Evolutionary conservation across 345 rosid genomes (phyloP), one percentile per base, ranked within the genome.

Genomic region (Hypericum androsaemum): DNA sequence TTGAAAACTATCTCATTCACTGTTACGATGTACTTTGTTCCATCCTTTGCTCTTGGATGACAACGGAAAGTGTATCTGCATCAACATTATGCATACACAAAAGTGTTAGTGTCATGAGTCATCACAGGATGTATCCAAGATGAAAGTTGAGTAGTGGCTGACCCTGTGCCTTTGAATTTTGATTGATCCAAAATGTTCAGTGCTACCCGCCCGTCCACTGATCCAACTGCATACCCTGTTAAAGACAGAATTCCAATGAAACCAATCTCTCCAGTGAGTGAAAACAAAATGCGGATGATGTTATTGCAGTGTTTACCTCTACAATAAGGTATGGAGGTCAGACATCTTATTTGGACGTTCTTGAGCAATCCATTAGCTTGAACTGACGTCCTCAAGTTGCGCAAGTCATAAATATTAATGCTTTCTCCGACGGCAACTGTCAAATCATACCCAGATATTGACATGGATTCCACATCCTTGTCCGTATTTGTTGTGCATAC

Each of bases 221-320:
- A 87, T 54, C 98, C 98, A 74, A 70, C 80, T 17, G 90, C 89
- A 77, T 76, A 84, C 56, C 95, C 98, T 90, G 77, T 68, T 22
- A 69, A 17, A 39, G 7, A 36, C 37, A 51, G 6, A 51, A 51
- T 22, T 22, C 32, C 4, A 4, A 22, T 22, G 32, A 22, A 22
- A 22, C 32, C 32, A 22, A 22, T 22, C n/a, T n/a, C n/a, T n/a
- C n/a, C n/a, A 22, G 1, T 22, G 32, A 4, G 32, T 22, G 32
- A 22, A 4, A 22, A 22, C 32, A 22, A 22, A 22, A 22, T 22
- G 32, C 4, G 2, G 4, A 22, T 22, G 32, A 4, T 22, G 32
- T 22, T 22, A 22, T 4, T 22, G 32, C 32, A 22, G 4, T 22
- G 52, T 38, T 42, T 77, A 92, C 96, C 98, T 72, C 62, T 67